Evolutionary conservation across 331 rosid genomes (phyloP), one percentile per base, ranked within the genome.

Genomic region (Malus hybrid): DNA sequence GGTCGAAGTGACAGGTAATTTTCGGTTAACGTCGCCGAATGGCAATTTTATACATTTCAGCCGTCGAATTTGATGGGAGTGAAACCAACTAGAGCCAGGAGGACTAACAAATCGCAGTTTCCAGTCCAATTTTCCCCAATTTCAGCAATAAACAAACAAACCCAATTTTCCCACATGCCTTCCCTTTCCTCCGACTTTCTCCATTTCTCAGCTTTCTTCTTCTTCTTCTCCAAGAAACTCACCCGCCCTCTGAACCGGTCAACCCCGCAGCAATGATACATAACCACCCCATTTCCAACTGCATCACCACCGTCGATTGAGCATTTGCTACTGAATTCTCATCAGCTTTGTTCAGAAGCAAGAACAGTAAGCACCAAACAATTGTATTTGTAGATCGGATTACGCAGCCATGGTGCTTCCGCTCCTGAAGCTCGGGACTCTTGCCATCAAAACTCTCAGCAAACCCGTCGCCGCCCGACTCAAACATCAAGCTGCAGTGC

Each of bases 391-490:
- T 50, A 48, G 82, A 74, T 80, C 81, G 74, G 73, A 70, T 55
- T 63, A 15, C 22, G 15, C 16, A 30, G 82, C 19, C 4, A 92
- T 92, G 96, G 85, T 77, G 28, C 86, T 91, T 30, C 98, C 97
- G 12, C 74, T 93, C 2, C 60, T 90, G 86, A 93, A 93, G 88
- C 88, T 93, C 1, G 97, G 96, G 52, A 93, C 98, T 5, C 79
- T 93, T 22, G 89, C 72, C 1, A 26, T 88, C 72, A 93, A 89
- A 83, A 93, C 96, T 66, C 78, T 93, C 15, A 91, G 98, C 82
- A 93, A 93, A 81, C 97, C 98, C 22, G 75, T 93, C 16, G 98
- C 97, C 3, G 80, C 72, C 50, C 82, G 89, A 80, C 85, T 93
- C 77, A 93, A 93, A 82, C 62, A 84, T 6, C 93, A 87, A 61